Evolutionary conservation across 1,284 basidiomycete species (phyloP), one percentile per base, ranked within the genome.

Genomic region (Cryptococcus jaspeensis): DNA sequence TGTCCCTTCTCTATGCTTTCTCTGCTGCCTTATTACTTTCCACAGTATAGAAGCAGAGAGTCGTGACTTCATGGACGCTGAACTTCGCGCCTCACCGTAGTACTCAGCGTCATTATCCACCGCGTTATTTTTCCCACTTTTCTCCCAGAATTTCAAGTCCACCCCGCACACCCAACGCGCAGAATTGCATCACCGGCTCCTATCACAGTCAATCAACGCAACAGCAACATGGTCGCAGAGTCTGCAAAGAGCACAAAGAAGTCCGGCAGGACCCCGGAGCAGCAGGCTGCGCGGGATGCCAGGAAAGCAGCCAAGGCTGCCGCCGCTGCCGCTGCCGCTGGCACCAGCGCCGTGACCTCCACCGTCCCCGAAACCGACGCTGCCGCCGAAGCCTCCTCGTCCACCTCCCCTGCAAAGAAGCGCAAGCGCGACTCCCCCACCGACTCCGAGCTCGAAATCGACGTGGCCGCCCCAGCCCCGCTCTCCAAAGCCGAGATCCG

Each of bases 401-500:
- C 56, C 8, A 43, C 40, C 3, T 20, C 39, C 25, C 28, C 28
- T 32, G 28, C 28, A 4, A 63, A 61, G 44, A 66, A 66, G 56
- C 60, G 65, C 35, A 69, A 71, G 53, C 58, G 65, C 15, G 46
- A 43, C 35, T 58, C 62, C 4, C 62, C 61, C 7, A 41, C 48
- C 13, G 69, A 73, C 48, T 64, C 50, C 41, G 60, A 74, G 43
- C 66, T 78, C 36, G 76, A 77, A 56, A 76, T 79, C 56, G 74
- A 79, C 52, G 60, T 75, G 5, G 61, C 60, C 20, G 70, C 72
- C 5, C 73, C 72, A 1, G 71, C 72, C 7, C 78, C 78, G 3
- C 54, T 78, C n/a, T 76, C 73, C 35, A 77, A 77, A 60, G 75
- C 74, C 18, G 76, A 77, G 54, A 54, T 65, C n/a, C 65, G 78